Conservation (phyloP, 345 rosid genomes). For the Melaleuca quinquenervia region DNA sequence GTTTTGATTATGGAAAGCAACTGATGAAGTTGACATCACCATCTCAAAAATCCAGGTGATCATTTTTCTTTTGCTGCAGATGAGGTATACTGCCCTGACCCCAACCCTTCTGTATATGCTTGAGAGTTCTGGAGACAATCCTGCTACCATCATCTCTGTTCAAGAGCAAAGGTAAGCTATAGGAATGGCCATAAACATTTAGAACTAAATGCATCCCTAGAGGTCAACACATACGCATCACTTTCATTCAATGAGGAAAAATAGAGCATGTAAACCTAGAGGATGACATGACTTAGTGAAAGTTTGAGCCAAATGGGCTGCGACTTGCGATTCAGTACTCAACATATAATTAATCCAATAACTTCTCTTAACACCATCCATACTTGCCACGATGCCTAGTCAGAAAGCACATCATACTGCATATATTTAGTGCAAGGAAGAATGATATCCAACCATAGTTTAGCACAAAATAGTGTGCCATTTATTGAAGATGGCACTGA, state of each 20-base stretch:
- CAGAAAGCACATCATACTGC: background rate
- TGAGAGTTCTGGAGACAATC: conserved; percentile 62
- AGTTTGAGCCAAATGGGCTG: background rate
- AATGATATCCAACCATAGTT: background rate
- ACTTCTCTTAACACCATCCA: background rate
- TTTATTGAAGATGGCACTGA: background rate
- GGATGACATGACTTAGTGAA: background rate
- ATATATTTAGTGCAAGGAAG: background rate
- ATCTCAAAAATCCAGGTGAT: conserved; percentile 44
- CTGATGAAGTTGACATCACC: conserved; percentile 4
- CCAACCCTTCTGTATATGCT: conserved; percentile 68
- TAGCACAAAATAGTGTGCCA: background rate
- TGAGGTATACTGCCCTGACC: conserved; percentile 55
- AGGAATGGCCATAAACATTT: background rate
- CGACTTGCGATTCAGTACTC: background rate
- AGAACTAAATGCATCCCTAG: background rate
- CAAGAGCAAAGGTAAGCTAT: conserved; percentile 2
- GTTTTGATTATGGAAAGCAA: background rate
- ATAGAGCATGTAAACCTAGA: background rate
- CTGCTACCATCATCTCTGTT: conserved; percentile 95
- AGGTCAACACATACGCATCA: background rate
- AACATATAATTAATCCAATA: background rate
- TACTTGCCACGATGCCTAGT: background rate
- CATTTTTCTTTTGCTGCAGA: conserved; percentile 41
- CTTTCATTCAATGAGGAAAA: background rate